These are phyloP conservation scores for Penicillium turbatum DNA, from an alignment of 495 filamentous ascomycete genomes.

Conservation along the genomic window DNA sequence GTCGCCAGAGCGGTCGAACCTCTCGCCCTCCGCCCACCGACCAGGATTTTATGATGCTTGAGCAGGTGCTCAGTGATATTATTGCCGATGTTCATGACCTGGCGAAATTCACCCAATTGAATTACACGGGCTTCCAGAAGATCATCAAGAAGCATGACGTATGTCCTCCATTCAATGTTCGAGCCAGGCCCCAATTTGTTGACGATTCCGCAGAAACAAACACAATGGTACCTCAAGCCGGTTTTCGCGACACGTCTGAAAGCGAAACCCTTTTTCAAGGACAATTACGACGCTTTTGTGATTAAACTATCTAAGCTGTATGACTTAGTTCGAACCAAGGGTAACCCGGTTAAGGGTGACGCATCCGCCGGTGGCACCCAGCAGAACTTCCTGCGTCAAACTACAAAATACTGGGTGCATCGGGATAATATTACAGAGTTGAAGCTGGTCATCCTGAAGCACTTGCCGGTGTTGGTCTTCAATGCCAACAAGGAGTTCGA, in stretches of 20 bases:
- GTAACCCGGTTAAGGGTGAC: conserved; percentile 89
- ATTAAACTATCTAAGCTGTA: conserved; percentile 94
- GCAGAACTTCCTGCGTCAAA: conserved; percentile 94
- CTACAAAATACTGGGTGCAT: conserved; percentile 99
- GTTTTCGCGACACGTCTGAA: conserved; percentile 91
- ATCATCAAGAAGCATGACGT: conserved; percentile 99
- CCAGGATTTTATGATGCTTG: conserved; percentile 89
- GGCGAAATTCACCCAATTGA: conserved; percentile 96
- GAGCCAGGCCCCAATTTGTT: conserved; percentile 2
- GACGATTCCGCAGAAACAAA: conserved; percentile 69
- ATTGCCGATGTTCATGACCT: conserved; percentile 98
- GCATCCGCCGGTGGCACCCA: conserved; percentile 85
- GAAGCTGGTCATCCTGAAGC: conserved; percentile 95
- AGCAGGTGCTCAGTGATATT: conserved; percentile 93
- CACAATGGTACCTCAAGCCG: conserved; percentile 86
- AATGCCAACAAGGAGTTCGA: conserved; percentile 97
- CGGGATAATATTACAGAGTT: conserved; percentile 97
- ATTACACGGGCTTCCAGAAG: conserved; percentile 99
- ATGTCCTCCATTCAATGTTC: conserved; percentile 28
- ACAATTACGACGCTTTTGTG: conserved; percentile 96
- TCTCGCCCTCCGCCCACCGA: conserved; percentile 53
- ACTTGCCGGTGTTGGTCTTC: conserved; percentile 95
- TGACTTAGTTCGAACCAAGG: conserved; percentile 87
- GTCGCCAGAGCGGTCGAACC: conserved; percentile 20
- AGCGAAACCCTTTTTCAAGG: conserved; percentile 95